Conservation (phyloP, 768 basidiomycete species). For the Phaffia tasmanica region DNA sequence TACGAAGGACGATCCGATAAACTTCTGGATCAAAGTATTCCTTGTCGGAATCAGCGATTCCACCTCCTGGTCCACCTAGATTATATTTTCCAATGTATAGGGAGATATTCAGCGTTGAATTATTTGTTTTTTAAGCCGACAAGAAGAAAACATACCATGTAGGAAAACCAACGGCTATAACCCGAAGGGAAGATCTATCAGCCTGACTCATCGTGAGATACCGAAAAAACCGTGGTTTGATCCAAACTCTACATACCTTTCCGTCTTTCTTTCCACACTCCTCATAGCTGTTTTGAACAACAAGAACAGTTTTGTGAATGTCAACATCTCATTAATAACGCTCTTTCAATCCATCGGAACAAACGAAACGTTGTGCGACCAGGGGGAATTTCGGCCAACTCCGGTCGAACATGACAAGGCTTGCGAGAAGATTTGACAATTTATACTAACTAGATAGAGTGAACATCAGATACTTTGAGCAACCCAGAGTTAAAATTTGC, state of each 20-base stretch:
- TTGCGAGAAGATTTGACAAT: slow-evolving; percentile 10
- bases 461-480: slow-evolving; percentile 62
- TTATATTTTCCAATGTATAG: neutral
- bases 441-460: slow-evolving; percentile 58
- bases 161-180: slow-evolving; percentile 56
- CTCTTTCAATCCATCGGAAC: too few relatives aligned
- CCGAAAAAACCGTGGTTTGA: neutral
- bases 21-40: slow-evolving; percentile 71
- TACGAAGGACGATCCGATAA: slow-evolving; percentile 52
- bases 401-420: too few relatives aligned
- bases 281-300: slow-evolving; percentile 52
- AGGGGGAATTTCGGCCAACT: neutral
- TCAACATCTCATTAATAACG: neutral
- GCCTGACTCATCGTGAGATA: too few relatives aligned
- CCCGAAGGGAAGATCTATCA: neutral
- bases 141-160: slow-evolving; percentile 45
- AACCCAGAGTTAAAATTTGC: slow-evolving; percentile 55
- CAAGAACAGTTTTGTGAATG: neutral
- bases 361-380: neutral
- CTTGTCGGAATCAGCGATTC: slow-evolving; percentile 52
- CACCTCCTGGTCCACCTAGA: slow-evolving; percentile 70
- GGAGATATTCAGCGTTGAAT: neutral
- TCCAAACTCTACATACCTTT: slow-evolving; percentile 49
- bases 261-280: slow-evolving; percentile 67
- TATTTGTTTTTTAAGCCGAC: neutral